These are phyloP conservation scores for Wallacemonas rigidus DNA, from an alignment of 208 protist genomes.

Conservation along the genomic window DNA sequence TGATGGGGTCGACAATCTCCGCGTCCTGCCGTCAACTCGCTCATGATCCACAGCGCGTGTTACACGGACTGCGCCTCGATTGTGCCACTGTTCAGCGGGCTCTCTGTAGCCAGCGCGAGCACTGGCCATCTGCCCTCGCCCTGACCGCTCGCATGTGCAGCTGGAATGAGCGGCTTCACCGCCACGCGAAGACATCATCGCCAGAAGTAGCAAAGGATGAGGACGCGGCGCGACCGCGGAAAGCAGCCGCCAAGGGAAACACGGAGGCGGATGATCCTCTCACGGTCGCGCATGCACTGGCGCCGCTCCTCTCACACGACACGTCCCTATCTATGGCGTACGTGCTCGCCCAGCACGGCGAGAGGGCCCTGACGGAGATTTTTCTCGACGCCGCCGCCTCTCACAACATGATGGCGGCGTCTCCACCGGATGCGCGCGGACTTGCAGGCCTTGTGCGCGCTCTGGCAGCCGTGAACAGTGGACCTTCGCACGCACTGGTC, in stretches of 20 bases:
- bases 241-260: neutral
- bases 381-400: neutral
- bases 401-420: too few species aligned
- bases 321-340: constrained; percentile 40
- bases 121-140: constrained; percentile 15
- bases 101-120: constrained; percentile 35
- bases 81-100: constrained; percentile 22
- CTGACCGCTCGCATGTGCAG: constrained; percentile 13
- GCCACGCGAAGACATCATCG: neutral
- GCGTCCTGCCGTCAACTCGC: neutral
- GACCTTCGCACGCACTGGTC: neutral
- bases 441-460: constrained; percentile 28
- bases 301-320: constrained; percentile 2
- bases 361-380: constrained; percentile 14
- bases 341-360: constrained; percentile 70
- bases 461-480: constrained; percentile 39
- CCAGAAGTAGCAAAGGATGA: neutral
- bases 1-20: neutral
- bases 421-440: neutral
- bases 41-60: constrained; percentile 9
- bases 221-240: neutral
- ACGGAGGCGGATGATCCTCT: neutral
- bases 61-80: constrained; percentile 12
- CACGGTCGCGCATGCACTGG: neutral
- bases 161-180: constrained; percentile 7